Evolutionary conservation across 2,329 filamentous ascomycete species (phyloP), one percentile per base, ranked within the genome.

Genomic region (Aspergillus sp.): DNA sequence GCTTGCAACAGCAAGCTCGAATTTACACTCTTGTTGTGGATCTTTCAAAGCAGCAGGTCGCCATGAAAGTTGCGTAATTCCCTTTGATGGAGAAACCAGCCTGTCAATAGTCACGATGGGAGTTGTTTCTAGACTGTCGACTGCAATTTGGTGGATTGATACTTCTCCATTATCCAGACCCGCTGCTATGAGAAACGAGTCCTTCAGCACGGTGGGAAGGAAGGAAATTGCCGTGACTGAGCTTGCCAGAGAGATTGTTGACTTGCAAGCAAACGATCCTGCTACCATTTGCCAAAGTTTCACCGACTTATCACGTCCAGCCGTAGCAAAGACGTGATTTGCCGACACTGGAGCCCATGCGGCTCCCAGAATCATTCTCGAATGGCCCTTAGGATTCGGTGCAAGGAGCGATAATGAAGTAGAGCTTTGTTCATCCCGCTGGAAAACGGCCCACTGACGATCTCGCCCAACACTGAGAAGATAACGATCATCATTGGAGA

Each of bases 381-480:
- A 77, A 65, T 98, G 93, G 0, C 88, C 91, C 67, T 95, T 96
- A 2, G 82, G 79, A 56, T 95, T 89, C 3, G 78, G 73, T 48
- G 83, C 73, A 33, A 79, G 64, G 3, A 85, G 71, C 26, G 64
- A 68, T 57, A 86, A 96, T 10, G 60, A 61, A 5, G 59, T 61
- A 11, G 48, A 41, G 4, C 60, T 60, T 26, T 64, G 56, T 5
- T 54, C 58, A 30, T 68, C 68, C 33, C 81, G 74, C 55, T 79
- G 70, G 62, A 91, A 98, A 1, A 97, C 73, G 0, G 83, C 84
- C 90, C 91, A 98, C 66, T 95, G 88, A 9, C 93, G 77, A 66
- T 98, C 93, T 47, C 93, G 76, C 2, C 93, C 91, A 1, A 96
- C 91, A 49, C 89, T 96, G 2, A 98, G 75, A 11, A 98, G 75